A percentile compares a stretch with the other conserved stretches of the same genome.
phyloP scores from a whole-genome alignment of 352 stramenopile genomes.

The Globisporangium viniferum region DNA sequence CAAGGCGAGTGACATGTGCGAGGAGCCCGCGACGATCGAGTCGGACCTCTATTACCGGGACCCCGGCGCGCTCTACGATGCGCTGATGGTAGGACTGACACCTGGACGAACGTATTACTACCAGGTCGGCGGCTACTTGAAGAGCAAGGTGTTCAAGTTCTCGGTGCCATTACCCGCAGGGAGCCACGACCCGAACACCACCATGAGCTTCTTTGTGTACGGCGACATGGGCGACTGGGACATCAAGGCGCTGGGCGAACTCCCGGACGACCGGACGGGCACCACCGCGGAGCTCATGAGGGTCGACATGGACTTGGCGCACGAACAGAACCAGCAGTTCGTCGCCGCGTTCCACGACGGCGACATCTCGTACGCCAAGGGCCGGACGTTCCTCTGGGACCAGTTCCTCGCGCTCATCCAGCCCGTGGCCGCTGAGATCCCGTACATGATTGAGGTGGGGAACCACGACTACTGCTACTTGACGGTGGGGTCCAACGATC shows the following conservation, averaged over 20 bases:
- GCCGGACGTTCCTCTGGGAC: background rate
- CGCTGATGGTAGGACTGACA: background rate
- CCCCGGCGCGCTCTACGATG: background rate
- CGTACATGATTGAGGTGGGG: background rate
- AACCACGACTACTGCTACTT: background rate
- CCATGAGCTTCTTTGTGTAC: background rate
- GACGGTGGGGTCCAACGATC: background rate
- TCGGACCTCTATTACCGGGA: background rate
- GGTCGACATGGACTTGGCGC: background rate
- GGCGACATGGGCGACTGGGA: constrained; percentile 7
- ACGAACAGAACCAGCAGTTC: background rate
- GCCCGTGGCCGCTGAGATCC: background rate
- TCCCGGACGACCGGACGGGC: background rate
- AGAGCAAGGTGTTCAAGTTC: background rate
- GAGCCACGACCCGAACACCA: background rate
- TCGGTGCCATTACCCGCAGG: no score
- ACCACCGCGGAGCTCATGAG: background rate
- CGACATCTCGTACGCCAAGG: background rate
- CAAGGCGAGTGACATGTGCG: constrained; percentile 6
- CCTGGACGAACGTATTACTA: background rate
- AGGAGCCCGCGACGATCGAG: background rate
- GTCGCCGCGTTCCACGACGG: background rate
- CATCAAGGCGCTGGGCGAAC: constrained; percentile 2
- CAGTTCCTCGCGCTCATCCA: background rate
- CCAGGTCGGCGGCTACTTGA: background rate